phyloP scores from a whole-genome alignment of 768 basidiomycete genomes.

The Panus rudis region DNA sequence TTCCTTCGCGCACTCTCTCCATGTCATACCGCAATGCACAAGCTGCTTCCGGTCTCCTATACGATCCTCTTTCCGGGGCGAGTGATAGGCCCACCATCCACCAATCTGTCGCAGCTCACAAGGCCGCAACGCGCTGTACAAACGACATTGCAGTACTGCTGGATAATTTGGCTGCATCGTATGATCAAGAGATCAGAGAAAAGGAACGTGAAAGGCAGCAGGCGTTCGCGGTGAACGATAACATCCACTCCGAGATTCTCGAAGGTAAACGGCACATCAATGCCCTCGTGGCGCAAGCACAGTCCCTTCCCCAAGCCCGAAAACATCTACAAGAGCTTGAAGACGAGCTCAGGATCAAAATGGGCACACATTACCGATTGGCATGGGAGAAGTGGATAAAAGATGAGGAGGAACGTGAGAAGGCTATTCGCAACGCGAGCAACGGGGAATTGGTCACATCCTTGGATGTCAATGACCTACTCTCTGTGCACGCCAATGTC shows the following conservation, averaged over 20 bases:
- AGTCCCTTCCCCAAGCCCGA: slow-evolving; percentile 55
- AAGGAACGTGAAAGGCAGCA: slow-evolving; percentile 90
- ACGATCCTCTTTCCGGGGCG: slow-evolving; percentile 38
- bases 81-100: slow-evolving; percentile 71
- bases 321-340: slow-evolving; percentile 56
- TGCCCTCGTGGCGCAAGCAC: slow-evolving; percentile 63
- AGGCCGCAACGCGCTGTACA: slow-evolving; percentile 77
- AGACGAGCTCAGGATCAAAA: slow-evolving; percentile 58
- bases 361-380: slow-evolving; percentile 73
- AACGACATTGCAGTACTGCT: slow-evolving; percentile 83
- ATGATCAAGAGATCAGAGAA: slow-evolving; percentile 86
- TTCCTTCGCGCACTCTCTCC: slow-evolving; percentile 54
- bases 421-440: slow-evolving; percentile 52
- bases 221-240: slow-evolving; percentile 77
- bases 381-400: slow-evolving; percentile 94
- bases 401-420: slow-evolving; percentile 77
- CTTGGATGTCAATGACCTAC: slow-evolving; percentile 43
- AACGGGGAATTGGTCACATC: slow-evolving; percentile 44
- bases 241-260: slow-evolving; percentile 85
- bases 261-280: slow-evolving; percentile 74
- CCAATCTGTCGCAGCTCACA: slow-evolving; percentile 78
- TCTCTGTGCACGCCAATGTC: slow-evolving; percentile 47
- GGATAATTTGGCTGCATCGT: slow-evolving; percentile 80
- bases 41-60: slow-evolving; percentile 34
- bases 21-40: slow-evolving; percentile 58